Base-by-base conservation (phyloP, 2,329 filamentous ascomycete species). In the Ophiognomonia clavigignenti-juglandacearum region DNA sequence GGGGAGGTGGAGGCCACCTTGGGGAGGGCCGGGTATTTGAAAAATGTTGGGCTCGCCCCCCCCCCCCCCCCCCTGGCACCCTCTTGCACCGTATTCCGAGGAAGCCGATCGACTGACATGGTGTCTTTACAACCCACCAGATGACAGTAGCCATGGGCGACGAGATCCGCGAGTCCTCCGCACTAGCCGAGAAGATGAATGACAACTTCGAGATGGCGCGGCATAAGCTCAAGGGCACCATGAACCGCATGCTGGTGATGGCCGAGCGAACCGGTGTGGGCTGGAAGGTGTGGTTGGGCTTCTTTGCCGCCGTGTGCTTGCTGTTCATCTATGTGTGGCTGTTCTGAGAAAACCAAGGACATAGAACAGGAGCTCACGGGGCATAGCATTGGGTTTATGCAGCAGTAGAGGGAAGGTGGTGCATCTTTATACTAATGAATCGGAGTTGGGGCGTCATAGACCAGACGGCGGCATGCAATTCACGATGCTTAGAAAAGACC, bases 201-300 rank as follows among this genome's bases (percentile, higher is more conserved):
- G 88, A 96, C 61, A 80, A 82, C 5, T 98, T 97, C 63, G 92
- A 97, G 64, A 82, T 80, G 58, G 95, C 92, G 44, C 75, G 91
- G 27, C 70, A 90, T 43, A 80, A 87, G 54, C 72, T 98, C 53
- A 80, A 84, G 37, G 90, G 92, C 45, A 97, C 95, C 16, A 97
- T 98, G 93, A 96, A 89, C 64, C 77, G 91, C 50, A 98, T 98
- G 93, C 70, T 97, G 55, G 64, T 92, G 45, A 98, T 98, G 93
- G 93, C 93, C 4, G 81, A 97, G 70, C 78, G 83, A 59, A 95
- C 91, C 2, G 93, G 93, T n/a, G 85, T 98, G 9, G 85, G 90
- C 60, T 98, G 93, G 93, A 92, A 81, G 68, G 86, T 91, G 48
- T 98, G 93, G 93, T 65, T 96, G 43, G 76, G 73, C 36, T 98